Evolutionary conservation across 2,329 filamentous ascomycete genomes (phyloP), one percentile per base, ranked within the genome.

Genomic region (Cadophora sp.): DNA sequence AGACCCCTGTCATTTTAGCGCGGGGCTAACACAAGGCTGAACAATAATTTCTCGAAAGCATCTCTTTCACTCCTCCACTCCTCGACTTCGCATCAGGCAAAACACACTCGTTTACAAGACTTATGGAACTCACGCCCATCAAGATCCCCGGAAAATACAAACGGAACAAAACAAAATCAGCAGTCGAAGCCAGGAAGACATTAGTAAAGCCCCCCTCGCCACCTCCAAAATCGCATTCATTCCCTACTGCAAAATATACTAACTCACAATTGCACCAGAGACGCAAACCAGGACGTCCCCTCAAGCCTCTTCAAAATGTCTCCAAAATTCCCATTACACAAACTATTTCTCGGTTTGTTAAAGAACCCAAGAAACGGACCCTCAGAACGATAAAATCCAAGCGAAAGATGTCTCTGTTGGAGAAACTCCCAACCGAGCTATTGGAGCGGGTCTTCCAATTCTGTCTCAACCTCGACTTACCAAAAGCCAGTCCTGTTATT

Each of bases 381-480:
- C 43, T 74, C 16, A 74, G 74, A 59, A 74, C 73, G 39, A 63
- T 76, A 16, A 76, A 76, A 53, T 73, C 74, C 36, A 72, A 56
- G 36, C 66, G 66, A 7, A 74, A 73, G 55, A 76, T 75, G 73
- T 73, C 74, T 2, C 39, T 24, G 8, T 67, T 78, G 3, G 76
- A 78, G 62, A 74, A 66, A 36, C 68, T 77, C 7, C 76, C 76
- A 2, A 70, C 67, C 0, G 76, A 78, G 62, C 58, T 78, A 7
- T 63, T 78, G 1, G 71, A 76, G 60, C 68, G 60, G 9, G 72
- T 78, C 33, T 77, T 74, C 58, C 65, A 76, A 16, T 68, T 69
- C 51, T 71, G 70, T 43, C 53, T 76, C 67, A 77, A 77, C 59
- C 47, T 75, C 20, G 67, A 70, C 47, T 66, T 78, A 36, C 73